Percentiles rank a stretch among this genome's conserved stretches.
Evolutionary conservation across 768 basidiomycete species (phyloP).

Genomic region (Sarcodon aspratus): DNA sequence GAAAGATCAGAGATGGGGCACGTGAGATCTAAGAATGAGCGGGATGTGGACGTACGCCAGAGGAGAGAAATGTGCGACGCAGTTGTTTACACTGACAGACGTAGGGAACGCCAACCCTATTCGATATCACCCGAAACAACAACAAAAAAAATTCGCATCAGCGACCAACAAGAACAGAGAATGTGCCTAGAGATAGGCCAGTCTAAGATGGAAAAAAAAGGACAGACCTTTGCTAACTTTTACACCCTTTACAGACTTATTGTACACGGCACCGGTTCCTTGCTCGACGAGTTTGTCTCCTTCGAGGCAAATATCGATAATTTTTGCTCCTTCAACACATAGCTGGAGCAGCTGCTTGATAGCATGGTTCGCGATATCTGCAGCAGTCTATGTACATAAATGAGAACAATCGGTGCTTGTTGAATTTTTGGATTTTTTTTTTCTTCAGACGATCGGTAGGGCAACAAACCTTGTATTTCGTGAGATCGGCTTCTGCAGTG

Average conservation of each 20-base stretch:
- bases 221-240: constrained; percentile 77
- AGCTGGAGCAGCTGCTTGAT: constrained; percentile 77
- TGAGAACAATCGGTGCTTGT: neutral
- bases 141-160: neutral
- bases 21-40: neutral
- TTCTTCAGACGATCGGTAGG: neutral
- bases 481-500: constrained; percentile 59
- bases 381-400: constrained; percentile 51
- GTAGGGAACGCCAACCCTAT: constrained; percentile 93
- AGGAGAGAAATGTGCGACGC: constrained; percentile 95
- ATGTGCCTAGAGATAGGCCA: neutral
- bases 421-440: neutral
- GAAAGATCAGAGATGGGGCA: neutral
- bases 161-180: neutral
- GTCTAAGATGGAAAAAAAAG: constrained; percentile 1
- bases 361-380: constrained; percentile 79
- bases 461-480: constrained; percentile 70
- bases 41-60: constrained; percentile 51
- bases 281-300: constrained; percentile 91
- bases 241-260: constrained; percentile 81
- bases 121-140: neutral
- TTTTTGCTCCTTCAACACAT: constrained; percentile 70
- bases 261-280: constrained; percentile 77
- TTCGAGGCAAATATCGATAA: constrained; percentile 84
- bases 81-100: constrained; percentile 87